Evolutionary conservation across 176 grass and related monocot species (phyloP).

Genomic region (Eragrostis curvula): DNA sequence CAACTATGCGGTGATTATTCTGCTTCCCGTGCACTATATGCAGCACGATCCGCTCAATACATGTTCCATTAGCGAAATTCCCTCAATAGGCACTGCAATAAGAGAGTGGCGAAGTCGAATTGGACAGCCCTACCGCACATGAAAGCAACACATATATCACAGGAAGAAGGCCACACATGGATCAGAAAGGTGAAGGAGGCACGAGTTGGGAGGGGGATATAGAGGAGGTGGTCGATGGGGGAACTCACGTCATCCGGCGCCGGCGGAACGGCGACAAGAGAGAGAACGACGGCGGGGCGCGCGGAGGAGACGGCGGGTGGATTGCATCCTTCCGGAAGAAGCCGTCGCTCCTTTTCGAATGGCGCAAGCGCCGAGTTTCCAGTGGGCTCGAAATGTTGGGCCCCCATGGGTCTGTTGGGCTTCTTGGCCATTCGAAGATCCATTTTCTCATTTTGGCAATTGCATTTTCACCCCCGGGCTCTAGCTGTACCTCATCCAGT

Average conservation of each 20-base stretch:
- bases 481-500: no score
- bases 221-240: neutral
- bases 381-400: neutral
- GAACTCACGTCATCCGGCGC: conserved; percentile 20
- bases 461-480: no score
- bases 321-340: neutral
- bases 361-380: neutral
- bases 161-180: neutral
- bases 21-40: neutral
- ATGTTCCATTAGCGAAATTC: neutral
- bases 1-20: neutral
- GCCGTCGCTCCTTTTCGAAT: conserved; percentile 16
- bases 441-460: no score
- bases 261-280: neutral
- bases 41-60: neutral
- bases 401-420: neutral
- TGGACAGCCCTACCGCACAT: neutral
- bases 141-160: neutral
- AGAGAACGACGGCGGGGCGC: neutral
- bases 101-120: neutral
- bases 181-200: neutral
- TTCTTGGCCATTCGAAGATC: neutral
- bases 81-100: neutral
- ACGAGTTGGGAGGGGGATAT: neutral
- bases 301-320: conserved; percentile 3